A percentile compares a stretch with the other conserved stretches of the same genome.
Conservation (phyloP, 768 basidiomycete species). For the Mycena kentingensis region DNA sequence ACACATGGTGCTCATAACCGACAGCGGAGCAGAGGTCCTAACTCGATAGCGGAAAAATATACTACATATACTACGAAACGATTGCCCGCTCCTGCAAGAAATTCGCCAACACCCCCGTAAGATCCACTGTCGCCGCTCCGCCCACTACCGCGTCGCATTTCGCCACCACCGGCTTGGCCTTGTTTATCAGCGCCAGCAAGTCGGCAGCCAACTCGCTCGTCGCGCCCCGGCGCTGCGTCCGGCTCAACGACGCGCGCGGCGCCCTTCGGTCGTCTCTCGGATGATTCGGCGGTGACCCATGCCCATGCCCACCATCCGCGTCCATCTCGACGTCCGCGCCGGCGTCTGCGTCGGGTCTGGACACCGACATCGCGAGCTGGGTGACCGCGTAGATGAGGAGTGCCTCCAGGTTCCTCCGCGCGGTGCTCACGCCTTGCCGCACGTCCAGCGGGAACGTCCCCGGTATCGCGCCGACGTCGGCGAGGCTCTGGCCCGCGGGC, state of each 20-base stretch:
- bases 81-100: constrained; percentile 68
- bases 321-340: constrained; percentile 44
- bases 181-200: constrained; percentile 64
- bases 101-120: constrained; percentile 59
- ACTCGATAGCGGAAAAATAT: constrained; percentile 41
- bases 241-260: constrained; percentile 47
- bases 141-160: constrained; percentile 56
- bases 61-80: constrained; percentile 32
- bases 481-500: constrained; percentile 58
- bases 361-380: constrained; percentile 78
- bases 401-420: constrained; percentile 65
- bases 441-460: constrained; percentile 49
- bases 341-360: constrained; percentile 61
- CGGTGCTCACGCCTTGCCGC: constrained; percentile 55
- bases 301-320: constrained; percentile 26
- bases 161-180: constrained; percentile 61
- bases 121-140: constrained; percentile 48
- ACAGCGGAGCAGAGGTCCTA: constrained; percentile 75
- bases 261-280: constrained; percentile 42
- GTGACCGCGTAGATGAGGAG: constrained; percentile 71
- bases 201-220: constrained; percentile 80
- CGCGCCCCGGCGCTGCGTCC: constrained; percentile 76
- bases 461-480: constrained; percentile 33
- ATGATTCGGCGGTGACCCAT: constrained; percentile 23
- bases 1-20: constrained; percentile 85